Conservation (phyloP, 495 filamentous ascomycete species). For the Aspergillus kassunensis region DNA sequence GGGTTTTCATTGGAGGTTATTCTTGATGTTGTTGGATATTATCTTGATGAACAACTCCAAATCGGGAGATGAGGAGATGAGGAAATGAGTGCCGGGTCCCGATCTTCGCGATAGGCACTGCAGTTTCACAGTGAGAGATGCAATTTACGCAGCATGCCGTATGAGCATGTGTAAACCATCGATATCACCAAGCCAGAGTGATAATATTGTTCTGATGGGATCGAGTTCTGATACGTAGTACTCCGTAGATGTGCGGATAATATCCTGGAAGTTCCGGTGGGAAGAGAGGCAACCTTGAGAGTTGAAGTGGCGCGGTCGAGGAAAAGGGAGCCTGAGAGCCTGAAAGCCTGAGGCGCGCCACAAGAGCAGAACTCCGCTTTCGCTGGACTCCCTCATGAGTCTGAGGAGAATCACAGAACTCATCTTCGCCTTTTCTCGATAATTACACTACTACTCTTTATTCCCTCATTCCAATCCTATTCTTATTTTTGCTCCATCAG, state of each 20-base stretch:
- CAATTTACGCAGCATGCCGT: no score
- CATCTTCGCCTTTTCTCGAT: background rate
- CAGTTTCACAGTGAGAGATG: no score
- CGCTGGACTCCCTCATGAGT: background rate
- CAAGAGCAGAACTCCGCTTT: background rate
- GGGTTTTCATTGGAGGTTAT: background rate
- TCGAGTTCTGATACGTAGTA: no score
- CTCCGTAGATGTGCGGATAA: background rate
- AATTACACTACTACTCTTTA: no score
- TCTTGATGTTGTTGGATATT: background rate
- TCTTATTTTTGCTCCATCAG: background rate
- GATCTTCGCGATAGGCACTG: no score
- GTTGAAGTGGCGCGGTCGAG: background rate
- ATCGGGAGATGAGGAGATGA: background rate
- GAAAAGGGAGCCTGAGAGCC: background rate
- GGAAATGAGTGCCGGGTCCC: no score
- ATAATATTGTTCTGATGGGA: no score
- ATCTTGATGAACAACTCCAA: background rate
- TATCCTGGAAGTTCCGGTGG: no score
- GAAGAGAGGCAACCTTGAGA: no score
- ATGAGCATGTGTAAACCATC: no score
- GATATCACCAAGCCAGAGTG: no score
- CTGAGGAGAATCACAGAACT: background rate
- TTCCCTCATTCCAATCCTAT: background rate
- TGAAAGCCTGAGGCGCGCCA: no score